These are phyloP conservation scores for Calophaca sinica DNA, from an alignment of 306 rosid genomes.

Conservation along the genomic window DNA sequence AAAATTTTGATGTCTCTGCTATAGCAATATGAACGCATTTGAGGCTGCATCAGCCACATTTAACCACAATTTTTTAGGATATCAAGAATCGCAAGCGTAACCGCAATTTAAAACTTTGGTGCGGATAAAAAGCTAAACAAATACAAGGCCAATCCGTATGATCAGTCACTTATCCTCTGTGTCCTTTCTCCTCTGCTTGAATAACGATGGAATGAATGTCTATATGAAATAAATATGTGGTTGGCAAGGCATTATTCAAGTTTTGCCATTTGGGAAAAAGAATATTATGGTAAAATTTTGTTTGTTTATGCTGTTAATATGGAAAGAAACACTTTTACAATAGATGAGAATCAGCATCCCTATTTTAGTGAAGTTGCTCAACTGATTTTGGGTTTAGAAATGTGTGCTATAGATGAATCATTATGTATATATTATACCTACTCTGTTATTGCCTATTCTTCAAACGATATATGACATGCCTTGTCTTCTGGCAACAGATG, in stretches of 20 bases:
- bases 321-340: constrained; percentile 40
- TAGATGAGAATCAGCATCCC: constrained; percentile 45
- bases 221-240: constrained; percentile 26
- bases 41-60: too few relatives aligned
- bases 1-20: too few relatives aligned
- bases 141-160: too few relatives aligned
- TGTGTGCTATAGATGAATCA: constrained; percentile 27
- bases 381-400: too few relatives aligned
- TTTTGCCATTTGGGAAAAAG: constrained; percentile 17
- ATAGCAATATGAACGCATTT: too few relatives aligned
- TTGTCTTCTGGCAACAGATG: too few relatives aligned
- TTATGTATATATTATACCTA: constrained; percentile 37
- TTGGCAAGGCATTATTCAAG: constrained; percentile 41
- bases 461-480: too few relatives aligned
- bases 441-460: background rate
- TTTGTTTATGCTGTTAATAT: constrained; percentile 46
- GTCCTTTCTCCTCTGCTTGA: constrained; percentile 44
- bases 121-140: too few relatives aligned
- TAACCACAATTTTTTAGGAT: too few relatives aligned
- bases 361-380: constrained; percentile 41
- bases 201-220: constrained; percentile 45
- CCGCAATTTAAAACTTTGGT: too few relatives aligned
- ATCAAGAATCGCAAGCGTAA: too few relatives aligned
- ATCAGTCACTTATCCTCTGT: constrained; percentile 46
- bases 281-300: constrained; percentile 47